A percentile compares a stretch with the other conserved stretches of the same genome.
Conservation (phyloP, 495 filamentous ascomycete species). For the Aspergillus nidulans region DNA sequence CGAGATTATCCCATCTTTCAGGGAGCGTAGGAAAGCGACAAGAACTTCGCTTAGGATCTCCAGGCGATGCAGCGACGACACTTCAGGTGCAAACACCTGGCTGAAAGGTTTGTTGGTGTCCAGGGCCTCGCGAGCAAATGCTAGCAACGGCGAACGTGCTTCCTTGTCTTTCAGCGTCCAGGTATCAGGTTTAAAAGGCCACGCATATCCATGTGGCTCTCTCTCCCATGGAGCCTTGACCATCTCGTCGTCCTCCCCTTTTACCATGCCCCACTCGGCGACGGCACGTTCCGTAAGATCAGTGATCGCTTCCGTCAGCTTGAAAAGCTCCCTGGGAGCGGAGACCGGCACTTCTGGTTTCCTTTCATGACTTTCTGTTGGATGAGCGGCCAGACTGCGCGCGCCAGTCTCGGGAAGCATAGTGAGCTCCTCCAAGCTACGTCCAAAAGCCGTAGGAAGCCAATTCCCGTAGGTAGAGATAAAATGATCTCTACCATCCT, state of each 20-base stretch:
- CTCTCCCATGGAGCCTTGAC: slow-evolving; percentile 49
- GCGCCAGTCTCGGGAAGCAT: slow-evolving; percentile 74
- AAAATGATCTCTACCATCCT: slow-evolving; percentile 85
- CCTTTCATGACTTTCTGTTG: slow-evolving; percentile 26
- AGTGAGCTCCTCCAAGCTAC: slow-evolving; percentile 77
- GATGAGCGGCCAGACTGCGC: slow-evolving; percentile 40
- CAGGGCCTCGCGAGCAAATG: slow-evolving; percentile 58
- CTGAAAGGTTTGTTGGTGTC: slow-evolving; percentile 60
- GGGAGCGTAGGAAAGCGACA: slow-evolving; percentile 61
- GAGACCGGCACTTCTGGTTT: slow-evolving; percentile 56
- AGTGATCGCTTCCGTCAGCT: slow-evolving; percentile 79
- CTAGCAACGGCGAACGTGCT: slow-evolving; percentile 29
- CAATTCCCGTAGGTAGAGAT: slow-evolving; percentile 73
- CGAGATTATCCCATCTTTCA: slow-evolving; percentile 73
- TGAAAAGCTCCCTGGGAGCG: slow-evolving; percentile 80
- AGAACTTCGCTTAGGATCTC: slow-evolving; percentile 67
- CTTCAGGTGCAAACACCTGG: slow-evolving; percentile 54
- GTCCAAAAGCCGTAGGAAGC: slow-evolving; percentile 78
- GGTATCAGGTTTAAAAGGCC: slow-evolving; percentile 67
- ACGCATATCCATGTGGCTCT: slow-evolving; percentile 54
- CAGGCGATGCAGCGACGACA: slow-evolving; percentile 56
- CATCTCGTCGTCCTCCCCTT: slow-evolving; percentile 37
- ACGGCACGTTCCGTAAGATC: slow-evolving; percentile 65
- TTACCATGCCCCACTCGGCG: slow-evolving; percentile 81
- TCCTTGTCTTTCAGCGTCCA: slow-evolving; percentile 42